These are phyloP conservation scores for Beauveria sp. DNA, from an alignment of 2,329 filamentous ascomycete species.

Conservation along the genomic window DNA sequence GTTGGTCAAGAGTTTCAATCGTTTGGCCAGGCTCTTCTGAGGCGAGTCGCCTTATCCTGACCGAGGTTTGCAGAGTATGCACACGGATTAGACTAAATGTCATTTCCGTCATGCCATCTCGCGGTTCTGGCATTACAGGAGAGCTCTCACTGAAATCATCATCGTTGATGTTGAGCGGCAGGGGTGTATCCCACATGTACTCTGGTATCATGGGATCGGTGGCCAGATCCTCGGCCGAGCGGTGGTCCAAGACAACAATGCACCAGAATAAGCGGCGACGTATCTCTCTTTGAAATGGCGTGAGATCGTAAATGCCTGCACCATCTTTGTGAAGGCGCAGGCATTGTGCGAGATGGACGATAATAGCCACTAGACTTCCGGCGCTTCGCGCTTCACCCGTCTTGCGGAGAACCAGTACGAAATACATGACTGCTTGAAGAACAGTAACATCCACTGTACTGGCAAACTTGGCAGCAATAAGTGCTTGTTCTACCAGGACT, in stretches of 20 bases:
- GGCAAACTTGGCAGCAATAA: conserved; percentile 7
- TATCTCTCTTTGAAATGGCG: conserved; percentile 47
- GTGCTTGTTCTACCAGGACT: conserved; percentile 4
- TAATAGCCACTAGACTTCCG: neutral
- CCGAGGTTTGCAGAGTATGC: conserved; percentile 5
- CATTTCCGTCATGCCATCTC: conserved; percentile 28
- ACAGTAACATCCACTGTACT: neutral
- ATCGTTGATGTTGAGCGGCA: conserved; percentile 46
- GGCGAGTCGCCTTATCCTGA: neutral
- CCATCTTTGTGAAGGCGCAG: conserved; percentile 7
- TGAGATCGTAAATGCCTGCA: neutral
- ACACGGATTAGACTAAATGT: conserved; percentile 20
- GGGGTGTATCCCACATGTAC: conserved; percentile 33
- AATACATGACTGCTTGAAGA: neutral
- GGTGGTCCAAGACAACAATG: conserved; percentile 46
- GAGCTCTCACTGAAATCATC: conserved; percentile 32
- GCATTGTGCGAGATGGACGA: neutral
- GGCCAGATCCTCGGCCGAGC: conserved; percentile 42
- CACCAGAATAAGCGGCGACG: conserved; percentile 53
- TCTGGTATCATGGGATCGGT: conserved; percentile 31
- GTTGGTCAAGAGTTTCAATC: neutral
- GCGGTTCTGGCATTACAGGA: conserved; percentile 19
- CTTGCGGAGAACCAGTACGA: conserved; percentile 2
- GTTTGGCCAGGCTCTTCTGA: neutral
- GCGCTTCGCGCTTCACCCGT: conserved; percentile 1